A percentile compares a stretch with the other conserved stretches of the same genome.
Evolutionary conservation across 106 monocot genomes (phyloP).

Genomic region (Agapanthus africanus): DNA sequence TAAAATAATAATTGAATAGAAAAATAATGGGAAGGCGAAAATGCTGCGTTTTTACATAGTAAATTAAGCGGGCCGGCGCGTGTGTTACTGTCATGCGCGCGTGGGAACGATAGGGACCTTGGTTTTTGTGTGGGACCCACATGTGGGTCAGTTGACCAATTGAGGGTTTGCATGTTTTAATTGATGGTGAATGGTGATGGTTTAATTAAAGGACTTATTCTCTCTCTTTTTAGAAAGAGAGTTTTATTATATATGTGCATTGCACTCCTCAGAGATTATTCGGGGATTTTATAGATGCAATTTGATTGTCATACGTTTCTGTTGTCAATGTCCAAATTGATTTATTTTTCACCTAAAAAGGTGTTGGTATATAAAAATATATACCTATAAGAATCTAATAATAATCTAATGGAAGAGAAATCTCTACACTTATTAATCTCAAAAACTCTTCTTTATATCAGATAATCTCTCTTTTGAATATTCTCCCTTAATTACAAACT

Average conservation of each 20-base stretch:
- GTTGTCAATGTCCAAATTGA: neutral
- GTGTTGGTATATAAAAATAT: too few species aligned
- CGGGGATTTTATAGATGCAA: neutral
- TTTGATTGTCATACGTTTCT: neutral
- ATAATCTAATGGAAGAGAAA: too few species aligned
- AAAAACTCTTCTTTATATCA: too few species aligned
- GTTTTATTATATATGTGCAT: neutral
- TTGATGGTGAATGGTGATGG: neutral
- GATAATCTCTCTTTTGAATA: too few species aligned
- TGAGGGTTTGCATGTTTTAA: neutral
- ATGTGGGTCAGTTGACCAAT: neutral
- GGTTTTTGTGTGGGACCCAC: neutral
- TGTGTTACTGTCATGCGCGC: conserved; percentile 1
- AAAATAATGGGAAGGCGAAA: neutral
- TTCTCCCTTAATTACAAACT: too few species aligned
- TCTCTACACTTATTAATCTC: too few species aligned
- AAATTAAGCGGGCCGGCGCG: neutral
- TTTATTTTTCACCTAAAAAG: too few species aligned
- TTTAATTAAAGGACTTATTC: conserved; percentile 4
- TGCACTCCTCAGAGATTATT: neutral
- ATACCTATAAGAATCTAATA: too few species aligned
- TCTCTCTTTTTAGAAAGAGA: too few species aligned
- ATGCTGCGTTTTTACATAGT: neutral
- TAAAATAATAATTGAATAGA: too few species aligned
- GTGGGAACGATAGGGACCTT: neutral